These are phyloP conservation scores for Strobilomyces dryophilus DNA, from an alignment of 768 basidiomycete species.

Conservation along the genomic window DNA sequence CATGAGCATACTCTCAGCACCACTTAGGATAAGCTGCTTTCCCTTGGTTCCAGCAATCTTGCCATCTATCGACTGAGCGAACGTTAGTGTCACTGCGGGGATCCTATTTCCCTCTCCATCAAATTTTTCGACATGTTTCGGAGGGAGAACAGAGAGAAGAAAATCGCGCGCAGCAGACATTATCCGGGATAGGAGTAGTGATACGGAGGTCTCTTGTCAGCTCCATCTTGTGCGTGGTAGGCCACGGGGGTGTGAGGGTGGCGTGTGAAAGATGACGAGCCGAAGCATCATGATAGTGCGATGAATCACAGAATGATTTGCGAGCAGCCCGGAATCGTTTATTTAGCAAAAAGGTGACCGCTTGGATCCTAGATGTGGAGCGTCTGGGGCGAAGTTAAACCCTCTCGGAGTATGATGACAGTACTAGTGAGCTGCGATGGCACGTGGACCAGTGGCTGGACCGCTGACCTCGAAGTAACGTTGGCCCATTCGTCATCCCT, in stretches of 20 bases:
- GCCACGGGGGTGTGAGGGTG: too few relatives aligned
- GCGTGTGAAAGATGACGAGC: too few relatives aligned
- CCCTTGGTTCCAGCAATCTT: slow-evolving; percentile 79
- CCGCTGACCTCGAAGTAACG: too few relatives aligned
- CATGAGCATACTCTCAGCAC: slow-evolving; percentile 85
- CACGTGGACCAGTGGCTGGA: background rate
- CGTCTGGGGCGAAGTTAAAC: too few relatives aligned
- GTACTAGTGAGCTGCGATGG: background rate
- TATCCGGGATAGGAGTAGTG: background rate
- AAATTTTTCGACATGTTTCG: slow-evolving; percentile 5
- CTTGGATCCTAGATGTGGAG: slow-evolving; percentile 28
- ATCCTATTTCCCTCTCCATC: slow-evolving; percentile 25
- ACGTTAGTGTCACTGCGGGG: slow-evolving; percentile 75
- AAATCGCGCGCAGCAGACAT: slow-evolving; percentile 21
- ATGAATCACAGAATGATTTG: too few relatives aligned
- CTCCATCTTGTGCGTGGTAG: too few relatives aligned
- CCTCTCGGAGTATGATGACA: too few relatives aligned
- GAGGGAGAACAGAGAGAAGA: slow-evolving; percentile 27
- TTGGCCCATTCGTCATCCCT: too few relatives aligned
- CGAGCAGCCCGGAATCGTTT: background rate
- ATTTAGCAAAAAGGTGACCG: slow-evolving; percentile 68
- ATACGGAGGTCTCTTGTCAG: too few relatives aligned
- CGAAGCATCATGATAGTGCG: too few relatives aligned
- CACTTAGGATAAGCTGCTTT: slow-evolving; percentile 76
- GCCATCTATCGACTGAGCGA: slow-evolving; percentile 83